A percentile compares a stretch with the other conserved stretches of the same genome.
phyloP scores from a whole-genome alignment of 805 yeast genomes.

The Lachancea quebecensis region DNA sequence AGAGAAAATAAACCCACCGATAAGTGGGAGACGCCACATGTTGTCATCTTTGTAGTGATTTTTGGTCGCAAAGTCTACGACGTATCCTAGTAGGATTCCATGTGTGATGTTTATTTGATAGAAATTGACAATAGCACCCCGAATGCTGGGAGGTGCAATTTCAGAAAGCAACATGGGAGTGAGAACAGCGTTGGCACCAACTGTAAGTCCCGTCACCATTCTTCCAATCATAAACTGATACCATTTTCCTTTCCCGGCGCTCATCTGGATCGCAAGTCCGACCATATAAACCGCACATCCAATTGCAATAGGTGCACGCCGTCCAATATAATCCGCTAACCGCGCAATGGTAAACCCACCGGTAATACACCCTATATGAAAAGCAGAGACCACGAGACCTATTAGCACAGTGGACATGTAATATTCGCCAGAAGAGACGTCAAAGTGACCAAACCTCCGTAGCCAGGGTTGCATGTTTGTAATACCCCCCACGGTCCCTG shows the following conservation, averaged over 20 bases:
- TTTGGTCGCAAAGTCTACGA: conserved; percentile 52
- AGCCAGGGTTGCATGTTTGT: conserved; percentile 50
- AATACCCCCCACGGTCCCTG: conserved; percentile 62
- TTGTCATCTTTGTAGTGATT: conserved; percentile 28
- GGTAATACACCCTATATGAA: conserved; percentile 59
- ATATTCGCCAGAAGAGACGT: conserved; percentile 37
- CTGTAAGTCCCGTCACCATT: conserved; percentile 60
- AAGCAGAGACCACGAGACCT: conserved; percentile 44
- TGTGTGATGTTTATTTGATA: conserved; percentile 53
- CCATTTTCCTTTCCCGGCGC: conserved; percentile 44
- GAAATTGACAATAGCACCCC: conserved; percentile 56
- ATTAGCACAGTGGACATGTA: conserved; percentile 40
- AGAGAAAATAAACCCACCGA: conserved; percentile 35
- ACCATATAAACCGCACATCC: conserved; percentile 49
- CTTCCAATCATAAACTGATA: conserved; percentile 56
- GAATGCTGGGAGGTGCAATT: conserved; percentile 51
- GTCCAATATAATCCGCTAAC: conserved; percentile 48
- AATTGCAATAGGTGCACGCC: conserved; percentile 48
- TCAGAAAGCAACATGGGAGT: conserved; percentile 62
- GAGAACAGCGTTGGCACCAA: conserved; percentile 61
- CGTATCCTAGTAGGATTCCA: conserved; percentile 59
- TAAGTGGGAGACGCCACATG: conserved; percentile 62
- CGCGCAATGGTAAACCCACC: conserved; percentile 54
- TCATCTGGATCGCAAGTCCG: conserved; percentile 52
- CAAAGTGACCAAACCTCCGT: conserved; percentile 40